Base-by-base conservation (phyloP, 768 basidiomycete genomes). In the Russula ochroleuca region DNA sequence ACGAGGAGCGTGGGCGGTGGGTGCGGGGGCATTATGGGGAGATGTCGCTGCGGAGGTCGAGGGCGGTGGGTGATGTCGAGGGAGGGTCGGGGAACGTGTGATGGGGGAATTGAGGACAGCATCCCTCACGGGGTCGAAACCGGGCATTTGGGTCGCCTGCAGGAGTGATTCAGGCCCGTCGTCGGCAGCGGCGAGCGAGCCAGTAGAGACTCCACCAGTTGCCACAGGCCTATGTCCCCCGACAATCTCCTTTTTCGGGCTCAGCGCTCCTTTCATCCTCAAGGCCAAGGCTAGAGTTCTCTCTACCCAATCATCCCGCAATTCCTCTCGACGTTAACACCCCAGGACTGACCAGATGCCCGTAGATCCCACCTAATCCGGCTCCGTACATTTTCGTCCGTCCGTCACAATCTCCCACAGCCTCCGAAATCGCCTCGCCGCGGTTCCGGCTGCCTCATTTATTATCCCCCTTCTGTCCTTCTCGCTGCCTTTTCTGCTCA, bases 101-200 rank as follows among this genome's bases (percentile, higher is more conserved):
- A 84, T 74, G 35, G 89, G 89, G 48, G 87, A 88, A 75, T 89
- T 89, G 70, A 88, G 82, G 70, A 90, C 87, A 66, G 90, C 90
- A 81, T 92, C 90, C 73, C 90, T 83, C 66, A 92, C 89, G 70
- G 90, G 89, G 81, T 92, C 90, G 80, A 91, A 90, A 62, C 83
- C 83, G 69, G 89, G 85, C 86, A 86, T 86, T 21, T 59, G 52
- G 38, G 52, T 59, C 15, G 47, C 41, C 21, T 64, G 63, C 47
- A 40, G 45, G 52, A 40, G 31, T 53, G 52, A 33, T 40, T 54
- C 14, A 33, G 11, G 52, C 51, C 55, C 63, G 41, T 59, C 63
- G 59, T 59, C 64, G 58, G 54, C 23, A 28, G 35, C 52, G 21
- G 59, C 66, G 58, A 55, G 54, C 61, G 52, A 57, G 40, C 45